Percentiles rank a stretch among this genome's conserved stretches.
phyloP scores from a whole-genome alignment of 1,139 yeast species.

The Geotrichum histeridarum region DNA sequence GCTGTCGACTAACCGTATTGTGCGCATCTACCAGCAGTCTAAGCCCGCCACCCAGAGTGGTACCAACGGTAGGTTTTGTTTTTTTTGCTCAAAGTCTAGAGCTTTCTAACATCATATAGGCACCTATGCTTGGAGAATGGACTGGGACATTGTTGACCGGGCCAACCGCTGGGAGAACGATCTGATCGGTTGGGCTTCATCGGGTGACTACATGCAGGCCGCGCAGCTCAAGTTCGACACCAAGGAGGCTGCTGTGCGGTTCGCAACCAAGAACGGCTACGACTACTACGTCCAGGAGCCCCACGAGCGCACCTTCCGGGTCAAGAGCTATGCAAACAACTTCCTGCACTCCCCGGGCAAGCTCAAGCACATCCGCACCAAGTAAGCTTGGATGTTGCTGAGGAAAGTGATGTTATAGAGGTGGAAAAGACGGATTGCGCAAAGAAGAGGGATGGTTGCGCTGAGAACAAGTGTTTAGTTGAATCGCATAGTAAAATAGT shows the following conservation, averaged over 20 bases:
- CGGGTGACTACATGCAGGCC: conserved; percentile 65
- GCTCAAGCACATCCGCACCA: conserved; percentile 77
- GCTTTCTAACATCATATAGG: conserved; percentile 21
- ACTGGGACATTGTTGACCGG: conserved; percentile 76
- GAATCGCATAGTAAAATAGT: too few relatives aligned
- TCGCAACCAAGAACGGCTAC: conserved; percentile 84
- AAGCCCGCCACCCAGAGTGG: conserved; percentile 84
- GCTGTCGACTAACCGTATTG: conserved; percentile 57
- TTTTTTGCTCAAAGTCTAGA: background rate
- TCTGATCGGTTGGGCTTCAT: conserved; percentile 77
- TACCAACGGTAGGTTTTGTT: conserved; percentile 30
- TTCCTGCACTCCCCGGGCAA: conserved; percentile 67
- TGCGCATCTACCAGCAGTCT: conserved; percentile 70
- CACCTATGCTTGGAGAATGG: conserved; percentile 61
- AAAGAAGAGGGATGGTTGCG: too few relatives aligned
- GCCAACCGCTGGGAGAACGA: conserved; percentile 90
- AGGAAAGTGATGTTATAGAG: too few relatives aligned
- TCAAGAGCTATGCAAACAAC: conserved; percentile 70
- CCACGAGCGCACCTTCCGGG: conserved; percentile 63
- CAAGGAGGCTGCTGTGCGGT: conserved; percentile 70
- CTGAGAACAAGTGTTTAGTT: too few relatives aligned
- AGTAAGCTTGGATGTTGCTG: conserved; percentile 38
- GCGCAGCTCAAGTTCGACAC: conserved; percentile 61
- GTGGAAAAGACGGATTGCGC: too few relatives aligned
- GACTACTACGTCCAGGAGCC: conserved; percentile 80